Evolutionary conservation across 2,329 filamentous ascomycete species (phyloP), one percentile per base, ranked within the genome.

Genomic region (Alternaria tenuissima): DNA sequence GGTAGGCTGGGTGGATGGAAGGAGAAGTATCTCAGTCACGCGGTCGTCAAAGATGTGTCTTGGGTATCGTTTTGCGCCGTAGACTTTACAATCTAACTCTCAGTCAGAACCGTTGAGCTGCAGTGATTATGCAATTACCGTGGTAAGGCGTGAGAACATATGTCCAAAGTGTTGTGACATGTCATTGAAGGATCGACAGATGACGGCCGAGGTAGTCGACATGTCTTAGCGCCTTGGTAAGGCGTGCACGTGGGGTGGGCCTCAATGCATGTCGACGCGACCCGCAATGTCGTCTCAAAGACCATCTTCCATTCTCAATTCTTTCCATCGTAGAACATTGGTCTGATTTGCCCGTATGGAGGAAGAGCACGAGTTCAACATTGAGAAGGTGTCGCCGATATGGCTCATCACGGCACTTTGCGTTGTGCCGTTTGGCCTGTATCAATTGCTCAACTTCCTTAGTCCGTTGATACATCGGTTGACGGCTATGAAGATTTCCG

Each of bases 401-500:
- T 71, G 66, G 61, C 63, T 72, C n/a, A 22, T 69, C 9, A 67
- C 64, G 20, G 65, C 63, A 14, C 52, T 71, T 16, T 68, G 64
- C 41, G 61, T 72, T 8, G 65, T 70, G 20, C 68, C 68, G 9
- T 65, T 65, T 44, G 53, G 58, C 5, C 32, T 70, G 36, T 72
- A 67, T 46, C 66, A 60, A 52, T 49, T 71, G 16, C 58, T 70
- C 46, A 67, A 63, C 38, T 64, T 69, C 30, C 62, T 70, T 20
- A 70, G 67, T 48, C 63, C 69, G n/a, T 46, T 69, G 26, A 66
- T 71, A 38, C 66, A 69, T 47, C 63, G 65, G 7, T 64, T 66
- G 14, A 65, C 63, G 34, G 65, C 59, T 42, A 75, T 78, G 74
- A 73, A 64, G 41, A 75, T 78, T 58, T 72, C 70, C 54, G 74